phyloP scores from a whole-genome alignment of 1,284 basidiomycete species.

The Fomitopsis pinicola region DNA sequence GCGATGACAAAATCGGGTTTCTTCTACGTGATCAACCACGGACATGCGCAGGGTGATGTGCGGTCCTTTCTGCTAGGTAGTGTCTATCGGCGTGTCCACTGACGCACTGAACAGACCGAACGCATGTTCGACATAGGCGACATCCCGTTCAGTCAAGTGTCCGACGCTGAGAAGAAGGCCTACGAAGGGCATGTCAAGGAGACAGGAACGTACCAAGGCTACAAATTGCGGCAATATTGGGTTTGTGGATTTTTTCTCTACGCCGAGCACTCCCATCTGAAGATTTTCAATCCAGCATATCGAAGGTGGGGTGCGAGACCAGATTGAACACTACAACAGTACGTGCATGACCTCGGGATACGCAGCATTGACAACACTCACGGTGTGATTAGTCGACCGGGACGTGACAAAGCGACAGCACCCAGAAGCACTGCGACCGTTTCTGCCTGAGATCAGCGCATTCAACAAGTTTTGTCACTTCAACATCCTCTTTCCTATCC shows the following conservation, averaged over 20 bases:
- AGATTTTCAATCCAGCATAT: conserved; percentile 36
- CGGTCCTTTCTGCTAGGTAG: neutral
- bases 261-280: neutral
- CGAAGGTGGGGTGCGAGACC: conserved; percentile 52
- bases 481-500: conserved; percentile 44
- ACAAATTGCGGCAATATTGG: conserved; percentile 40
- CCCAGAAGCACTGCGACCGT: conserved; percentile 46
- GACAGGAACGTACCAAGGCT: conserved; percentile 54
- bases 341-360: conserved; percentile 9
- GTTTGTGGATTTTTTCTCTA: neutral
- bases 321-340: conserved; percentile 58
- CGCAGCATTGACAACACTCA: neutral
- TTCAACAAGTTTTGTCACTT: conserved; percentile 50
- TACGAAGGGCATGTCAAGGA: conserved; percentile 46
- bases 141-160: conserved; percentile 46
- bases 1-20: conserved; percentile 61
- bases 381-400: conserved; percentile 36
- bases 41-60: conserved; percentile 43
- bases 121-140: conserved; percentile 58
- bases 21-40: conserved; percentile 61
- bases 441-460: conserved; percentile 52
- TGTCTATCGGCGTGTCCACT: too few relatives aligned
- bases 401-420: conserved; percentile 41
- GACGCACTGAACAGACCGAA: conserved; percentile 24
- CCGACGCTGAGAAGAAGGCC: conserved; percentile 49